Conservation (phyloP, 2,329 filamentous ascomycete genomes). For the Aphanocladium album region DNA sequence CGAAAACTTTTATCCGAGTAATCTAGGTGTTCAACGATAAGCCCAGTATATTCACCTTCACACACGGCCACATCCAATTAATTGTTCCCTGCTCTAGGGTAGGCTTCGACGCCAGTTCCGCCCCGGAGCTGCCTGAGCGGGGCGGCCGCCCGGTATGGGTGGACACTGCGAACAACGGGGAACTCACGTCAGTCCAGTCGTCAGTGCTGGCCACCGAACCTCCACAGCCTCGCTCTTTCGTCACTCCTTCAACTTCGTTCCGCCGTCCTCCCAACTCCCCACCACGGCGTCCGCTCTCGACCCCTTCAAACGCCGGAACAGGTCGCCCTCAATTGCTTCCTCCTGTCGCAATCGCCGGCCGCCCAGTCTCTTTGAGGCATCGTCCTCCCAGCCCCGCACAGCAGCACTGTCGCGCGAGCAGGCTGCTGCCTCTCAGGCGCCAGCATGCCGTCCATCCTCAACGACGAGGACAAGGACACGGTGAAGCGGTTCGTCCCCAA, state of each 20-base stretch:
- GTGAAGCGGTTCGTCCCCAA: conserved; percentile 94
- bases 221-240: neutral
- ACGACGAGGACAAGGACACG: conserved; percentile 90
- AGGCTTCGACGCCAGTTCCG: neutral
- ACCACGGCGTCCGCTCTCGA: neutral
- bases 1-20: too few relatives aligned
- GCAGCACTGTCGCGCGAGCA: conserved; percentile 9
- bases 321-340: neutral
- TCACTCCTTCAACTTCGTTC: conserved; percentile 4
- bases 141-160: neutral
- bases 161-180: neutral
- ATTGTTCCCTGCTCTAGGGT: neutral
- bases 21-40: too few relatives aligned
- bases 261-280: neutral
- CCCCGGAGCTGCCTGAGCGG: neutral
- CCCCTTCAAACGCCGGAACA: neutral
- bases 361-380: neutral
- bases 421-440: neutral
- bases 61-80: neutral
- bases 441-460: conserved; percentile 64
- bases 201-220: neutral
- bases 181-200: conserved; percentile 8
- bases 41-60: too few relatives aligned
- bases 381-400: conserved; percentile 7
- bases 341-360: neutral